These are phyloP conservation scores for Elaeagnus macrophylla DNA, from an alignment of 306 rosid species.

Conservation along the genomic window DNA sequence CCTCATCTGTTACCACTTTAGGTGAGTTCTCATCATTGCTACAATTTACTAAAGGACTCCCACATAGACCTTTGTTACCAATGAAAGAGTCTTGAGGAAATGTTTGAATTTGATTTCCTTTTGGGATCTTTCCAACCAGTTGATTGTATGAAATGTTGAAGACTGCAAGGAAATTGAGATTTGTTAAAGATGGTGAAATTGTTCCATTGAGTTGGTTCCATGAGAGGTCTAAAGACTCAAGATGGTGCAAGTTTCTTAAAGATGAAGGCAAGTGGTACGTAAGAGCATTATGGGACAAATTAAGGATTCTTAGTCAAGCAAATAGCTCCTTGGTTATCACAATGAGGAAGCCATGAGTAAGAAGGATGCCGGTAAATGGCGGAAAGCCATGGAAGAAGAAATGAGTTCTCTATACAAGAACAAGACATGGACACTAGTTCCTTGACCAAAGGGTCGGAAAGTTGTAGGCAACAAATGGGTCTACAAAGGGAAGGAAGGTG, in stretches of 20 bases:
- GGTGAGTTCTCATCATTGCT: neutral
- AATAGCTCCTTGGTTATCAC: constrained; percentile 35
- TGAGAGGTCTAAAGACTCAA: constrained; percentile 33
- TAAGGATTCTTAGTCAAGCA: constrained; percentile 24
- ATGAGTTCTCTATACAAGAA: too few relatives aligned
- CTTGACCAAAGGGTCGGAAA: too few relatives aligned
- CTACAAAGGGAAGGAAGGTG: too few relatives aligned
- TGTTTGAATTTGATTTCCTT: constrained; percentile 15
- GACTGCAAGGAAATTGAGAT: constrained; percentile 11
- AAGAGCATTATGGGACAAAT: constrained; percentile 42
- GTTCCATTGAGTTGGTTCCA: constrained; percentile 6
- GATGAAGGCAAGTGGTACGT: constrained; percentile 31
- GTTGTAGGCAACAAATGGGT: too few relatives aligned
- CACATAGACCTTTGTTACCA: constrained; percentile 20
- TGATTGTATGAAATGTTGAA: constrained; percentile 23
- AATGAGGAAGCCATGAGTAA: too few relatives aligned
- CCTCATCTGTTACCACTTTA: neutral
- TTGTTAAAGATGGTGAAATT: constrained; percentile 15
- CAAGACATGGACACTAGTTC: too few relatives aligned
- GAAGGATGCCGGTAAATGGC: too few relatives aligned
- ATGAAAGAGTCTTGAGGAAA: constrained; percentile 9
- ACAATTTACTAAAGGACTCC: neutral
- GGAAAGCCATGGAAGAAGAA: too few relatives aligned
- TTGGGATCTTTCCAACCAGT: constrained; percentile 16
- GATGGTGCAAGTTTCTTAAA: neutral